Base-by-base conservation (phyloP, 306 rosid genomes). In the Lathyrus oleraceus region DNA sequence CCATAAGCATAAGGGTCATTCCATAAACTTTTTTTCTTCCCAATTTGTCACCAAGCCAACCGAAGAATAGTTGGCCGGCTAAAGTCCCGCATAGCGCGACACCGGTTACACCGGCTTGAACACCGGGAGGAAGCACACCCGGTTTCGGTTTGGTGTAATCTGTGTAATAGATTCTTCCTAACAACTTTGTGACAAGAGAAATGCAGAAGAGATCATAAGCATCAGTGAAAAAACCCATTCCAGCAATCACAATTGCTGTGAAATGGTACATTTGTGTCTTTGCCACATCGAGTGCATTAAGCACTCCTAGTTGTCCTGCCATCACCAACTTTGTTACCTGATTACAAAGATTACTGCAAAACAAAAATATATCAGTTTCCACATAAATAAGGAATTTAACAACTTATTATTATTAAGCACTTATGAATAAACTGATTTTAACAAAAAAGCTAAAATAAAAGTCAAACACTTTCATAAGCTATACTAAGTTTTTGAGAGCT, bases 161-260 rank as follows among this genome's bases (percentile, higher is more conserved):
- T 3, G 89, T 82, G 83, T 85, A 85, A 69, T 85, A 85, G 13
- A 92, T 70, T 7, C 96, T 61, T 27, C 97, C 96, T 1, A 92
- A 82, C 20, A 92, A 77, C 64, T 89, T 92, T 42, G 96, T 80
- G 15, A 92, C 89, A 15, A 89, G 89, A 36, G 97, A 87, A 67
- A 92, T 85, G 82, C 96, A 92, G 65, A 92, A 92, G 11, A 92
- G 87, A 71, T 92, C 98, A 30, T 92, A 92, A 4, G 98, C 98
- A 61, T 92, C 98, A 0, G 98, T 92, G 81, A 92, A 92, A 67
- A 92, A 92, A 1, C 98, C 98, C 98, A 92, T 92, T 58, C 98
- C 98, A 38, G 98, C 98, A 19, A 92, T 85, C 76, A 92, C 88
- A 53, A 92, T 92, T 51, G 98, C 95, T 0, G 92, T 92, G 88